These are phyloP conservation scores for Leccinum pachyderme DNA, from an alignment of 1,284 basidiomycete species.

Conservation along the genomic window DNA sequence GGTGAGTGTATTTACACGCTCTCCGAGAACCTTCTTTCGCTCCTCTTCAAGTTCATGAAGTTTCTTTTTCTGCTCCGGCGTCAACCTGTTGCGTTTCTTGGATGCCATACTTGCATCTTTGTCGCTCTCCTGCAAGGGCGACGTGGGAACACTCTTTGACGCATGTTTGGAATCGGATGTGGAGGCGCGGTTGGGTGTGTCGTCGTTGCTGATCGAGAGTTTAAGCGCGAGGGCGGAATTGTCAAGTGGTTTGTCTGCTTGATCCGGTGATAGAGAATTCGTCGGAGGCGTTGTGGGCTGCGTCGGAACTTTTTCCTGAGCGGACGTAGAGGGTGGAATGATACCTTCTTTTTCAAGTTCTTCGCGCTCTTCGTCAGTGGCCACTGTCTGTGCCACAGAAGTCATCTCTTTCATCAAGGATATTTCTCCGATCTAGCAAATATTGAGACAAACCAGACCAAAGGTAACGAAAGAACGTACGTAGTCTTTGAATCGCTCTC, in stretches of 20 bases:
- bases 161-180: conserved; percentile 20
- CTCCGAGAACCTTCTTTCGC: conserved; percentile 76
- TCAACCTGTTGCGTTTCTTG: conserved; percentile 61
- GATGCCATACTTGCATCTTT: conserved; percentile 22
- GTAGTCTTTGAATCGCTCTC: conserved; percentile 83
- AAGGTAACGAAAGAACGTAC: conserved; percentile 47
- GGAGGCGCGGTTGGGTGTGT: conserved; percentile 14
- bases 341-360: conserved; percentile 75
- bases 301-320: conserved; percentile 20
- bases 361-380: conserved; percentile 89
- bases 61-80: conserved; percentile 83
- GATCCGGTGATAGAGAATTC: conserved; percentile 14
- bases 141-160: conserved; percentile 27
- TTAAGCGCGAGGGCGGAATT: conserved; percentile 18
- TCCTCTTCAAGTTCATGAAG: conserved; percentile 78
- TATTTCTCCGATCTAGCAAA: conserved; percentile 82
- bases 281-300: conserved; percentile 29
- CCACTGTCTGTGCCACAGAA: conserved; percentile 72
- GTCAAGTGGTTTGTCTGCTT: conserved; percentile 8
- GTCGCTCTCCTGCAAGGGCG: conserved; percentile 34
- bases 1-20: conserved; percentile 69
- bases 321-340: conserved; percentile 22
- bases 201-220: conserved; percentile 21
- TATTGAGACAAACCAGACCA: not conserved
- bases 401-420: conserved; percentile 92